Evolutionary conservation across 805 yeast species (phyloP).

Genomic region (Sugiyamaella qingdaonensis): DNA sequence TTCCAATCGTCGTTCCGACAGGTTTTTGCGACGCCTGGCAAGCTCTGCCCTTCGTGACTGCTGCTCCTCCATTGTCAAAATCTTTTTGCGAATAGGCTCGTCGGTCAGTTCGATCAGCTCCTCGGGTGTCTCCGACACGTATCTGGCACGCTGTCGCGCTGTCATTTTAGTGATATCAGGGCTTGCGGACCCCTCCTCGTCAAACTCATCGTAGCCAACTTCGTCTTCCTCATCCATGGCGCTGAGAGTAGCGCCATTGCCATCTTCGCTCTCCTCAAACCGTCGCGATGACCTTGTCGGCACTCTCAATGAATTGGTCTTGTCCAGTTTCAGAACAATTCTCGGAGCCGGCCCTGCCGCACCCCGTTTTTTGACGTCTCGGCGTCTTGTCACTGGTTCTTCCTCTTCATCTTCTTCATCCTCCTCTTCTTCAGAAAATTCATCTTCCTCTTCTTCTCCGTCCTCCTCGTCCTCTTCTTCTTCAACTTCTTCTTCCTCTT

Average conservation of each 20-base stretch:
- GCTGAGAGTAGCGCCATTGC: background rate
- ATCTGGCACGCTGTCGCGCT: slow-evolving; percentile 37
- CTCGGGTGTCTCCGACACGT: slow-evolving; percentile 25
- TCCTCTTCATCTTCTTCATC: slow-evolving; percentile 21
- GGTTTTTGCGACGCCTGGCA: slow-evolving; percentile 82
- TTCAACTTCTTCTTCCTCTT: slow-evolving; percentile 18
- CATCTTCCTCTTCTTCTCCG: slow-evolving; percentile 22
- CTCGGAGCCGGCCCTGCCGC: background rate
- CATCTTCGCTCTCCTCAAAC: slow-evolving; percentile 7
- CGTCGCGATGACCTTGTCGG: background rate
- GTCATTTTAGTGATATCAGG: slow-evolving; percentile 32
- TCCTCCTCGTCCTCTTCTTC: slow-evolving; percentile 22
- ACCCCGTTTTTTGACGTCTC: background rate
- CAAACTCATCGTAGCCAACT: slow-evolving; percentile 25
- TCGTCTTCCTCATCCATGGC: slow-evolving; percentile 20
- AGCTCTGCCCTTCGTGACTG: slow-evolving; percentile 79
- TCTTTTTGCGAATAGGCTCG: slow-evolving; percentile 43
- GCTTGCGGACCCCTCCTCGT: slow-evolving; percentile 12
- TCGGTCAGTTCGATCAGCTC: slow-evolving; percentile 29
- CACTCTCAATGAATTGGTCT: background rate
- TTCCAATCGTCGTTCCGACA: slow-evolving; percentile 75
- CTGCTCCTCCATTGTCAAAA: slow-evolving; percentile 77
- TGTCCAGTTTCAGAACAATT: slow-evolving; percentile 7
- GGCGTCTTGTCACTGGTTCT: slow-evolving; percentile 9
- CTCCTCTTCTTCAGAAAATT: slow-evolving; percentile 10